Evolutionary conservation across 805 yeast genomes (phyloP).

Genomic region (Suhomyces kilbournensis): DNA sequence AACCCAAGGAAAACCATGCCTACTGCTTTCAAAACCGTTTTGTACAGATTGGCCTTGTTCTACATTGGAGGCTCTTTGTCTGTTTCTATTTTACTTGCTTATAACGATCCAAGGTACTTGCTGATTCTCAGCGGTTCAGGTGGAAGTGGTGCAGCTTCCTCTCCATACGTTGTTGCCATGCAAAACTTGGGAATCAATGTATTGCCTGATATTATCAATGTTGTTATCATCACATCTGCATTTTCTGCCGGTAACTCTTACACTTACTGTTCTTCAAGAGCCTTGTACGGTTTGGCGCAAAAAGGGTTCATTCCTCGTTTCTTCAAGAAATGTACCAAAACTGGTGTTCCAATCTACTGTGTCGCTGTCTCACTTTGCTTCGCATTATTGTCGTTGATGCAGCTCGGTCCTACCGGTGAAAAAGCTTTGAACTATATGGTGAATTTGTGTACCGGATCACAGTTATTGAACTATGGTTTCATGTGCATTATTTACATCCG

Average conservation of each 20-base stretch:
- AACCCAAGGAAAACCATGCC: slow-evolving; percentile 72
- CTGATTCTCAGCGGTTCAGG: slow-evolving; percentile 55
- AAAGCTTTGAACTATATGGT: slow-evolving; percentile 46
- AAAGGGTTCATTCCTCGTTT: slow-evolving; percentile 47
- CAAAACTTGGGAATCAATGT: slow-evolving; percentile 43
- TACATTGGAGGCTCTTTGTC: slow-evolving; percentile 73
- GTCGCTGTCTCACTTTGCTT: slow-evolving; percentile 45
- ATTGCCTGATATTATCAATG: slow-evolving; percentile 47
- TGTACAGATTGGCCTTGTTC: slow-evolving; percentile 62
- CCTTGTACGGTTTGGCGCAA: slow-evolving; percentile 45
- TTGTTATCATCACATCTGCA: slow-evolving; percentile 39
- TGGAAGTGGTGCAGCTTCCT: slow-evolving; percentile 50
- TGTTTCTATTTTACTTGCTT: slow-evolving; percentile 74
- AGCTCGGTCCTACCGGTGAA: slow-evolving; percentile 38
- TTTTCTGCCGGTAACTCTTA: slow-evolving; percentile 51
- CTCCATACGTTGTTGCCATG: slow-evolving; percentile 51
- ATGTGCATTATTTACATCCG: slow-evolving; percentile 43
- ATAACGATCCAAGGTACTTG: slow-evolving; percentile 57
- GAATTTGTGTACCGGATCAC: slow-evolving; percentile 46
- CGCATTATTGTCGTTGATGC: slow-evolving; percentile 65
- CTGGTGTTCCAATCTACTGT: slow-evolving; percentile 48
- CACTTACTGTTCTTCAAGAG: slow-evolving; percentile 46
- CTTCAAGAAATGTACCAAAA: slow-evolving; percentile 42
- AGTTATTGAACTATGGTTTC: slow-evolving; percentile 45
- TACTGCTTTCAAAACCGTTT: slow-evolving; percentile 74